These are phyloP conservation scores for Scenedesmus sp. DNA, from an alignment of 163 green algal genomes.

Conservation along the genomic window DNA sequence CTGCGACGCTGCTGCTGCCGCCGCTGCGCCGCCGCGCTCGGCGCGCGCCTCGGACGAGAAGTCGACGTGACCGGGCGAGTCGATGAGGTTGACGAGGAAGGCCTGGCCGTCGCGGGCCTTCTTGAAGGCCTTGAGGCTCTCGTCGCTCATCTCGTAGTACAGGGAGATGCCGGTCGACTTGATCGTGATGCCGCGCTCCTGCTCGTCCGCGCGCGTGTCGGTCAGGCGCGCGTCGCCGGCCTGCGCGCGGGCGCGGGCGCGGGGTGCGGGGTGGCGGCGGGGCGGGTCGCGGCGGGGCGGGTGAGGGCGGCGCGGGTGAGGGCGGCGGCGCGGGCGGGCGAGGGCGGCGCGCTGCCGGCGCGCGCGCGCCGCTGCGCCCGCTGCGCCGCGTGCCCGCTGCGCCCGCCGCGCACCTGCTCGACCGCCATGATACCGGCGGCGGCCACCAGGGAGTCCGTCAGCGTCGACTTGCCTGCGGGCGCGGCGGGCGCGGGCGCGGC, in stretches of 20 bases:
- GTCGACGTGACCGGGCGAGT: slow-evolving; percentile 99
- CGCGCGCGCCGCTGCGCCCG: background rate
- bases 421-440: slow-evolving; percentile 99
- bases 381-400: background rate
- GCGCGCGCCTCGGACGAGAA: slow-evolving; percentile 99
- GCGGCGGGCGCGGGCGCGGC: background rate
- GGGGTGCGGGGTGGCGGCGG: background rate
- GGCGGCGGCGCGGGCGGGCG: too few relatives aligned
- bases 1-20: too few relatives aligned
- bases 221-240: slow-evolving; percentile 93
- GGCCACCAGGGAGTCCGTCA: slow-evolving; percentile 99
- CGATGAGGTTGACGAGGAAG: slow-evolving; percentile 99
- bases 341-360: too few relatives aligned
- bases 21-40: too few relatives aligned
- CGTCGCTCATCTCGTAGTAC: slow-evolving; percentile 96
- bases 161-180: slow-evolving; percentile 99
- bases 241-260: slow-evolving; percentile 49
- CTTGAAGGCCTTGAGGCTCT: slow-evolving; percentile 88
- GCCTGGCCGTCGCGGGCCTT: slow-evolving; percentile 89
- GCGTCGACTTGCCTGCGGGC: slow-evolving; percentile 95
- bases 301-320: too few relatives aligned
- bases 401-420: slow-evolving; percentile 77
- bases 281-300: too few relatives aligned
- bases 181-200: slow-evolving; percentile 99
- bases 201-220: slow-evolving; percentile 98